phyloP scores from a whole-genome alignment of 2,329 filamentous ascomycete genomes.

The Fusarium ramigenum region DNA sequence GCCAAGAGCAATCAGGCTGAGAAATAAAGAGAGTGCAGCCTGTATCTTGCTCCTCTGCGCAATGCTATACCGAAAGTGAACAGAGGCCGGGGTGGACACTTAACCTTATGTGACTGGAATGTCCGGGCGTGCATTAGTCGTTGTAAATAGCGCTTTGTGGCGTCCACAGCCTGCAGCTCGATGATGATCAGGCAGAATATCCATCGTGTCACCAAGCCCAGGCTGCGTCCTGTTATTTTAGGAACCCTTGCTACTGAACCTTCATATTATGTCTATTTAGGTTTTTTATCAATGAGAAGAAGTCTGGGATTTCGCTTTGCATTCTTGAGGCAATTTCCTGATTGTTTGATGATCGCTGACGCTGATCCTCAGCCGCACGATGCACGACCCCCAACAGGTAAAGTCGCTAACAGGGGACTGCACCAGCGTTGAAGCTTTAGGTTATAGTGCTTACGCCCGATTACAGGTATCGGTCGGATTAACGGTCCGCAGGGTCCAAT shows the following conservation, averaged over 20 bases:
- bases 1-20: not conserved
- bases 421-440: not conserved
- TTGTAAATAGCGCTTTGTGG: not conserved
- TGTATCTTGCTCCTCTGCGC: not conserved
- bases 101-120: not conserved
- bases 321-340: not conserved
- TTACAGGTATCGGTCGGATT: not conserved
- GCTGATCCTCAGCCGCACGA: slow-evolving; percentile 18
- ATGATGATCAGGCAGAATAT: not conserved
- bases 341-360: not conserved
- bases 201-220: not conserved
- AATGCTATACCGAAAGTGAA: not conserved
- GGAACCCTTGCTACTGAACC: fast-evolving
- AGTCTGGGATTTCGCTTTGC: fast-evolving
- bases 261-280: fast-evolving
- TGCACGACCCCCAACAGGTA: not conserved
- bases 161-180: not conserved
- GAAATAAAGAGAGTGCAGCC: not conserved
- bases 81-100: not conserved
- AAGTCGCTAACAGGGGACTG: not conserved
- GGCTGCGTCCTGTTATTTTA: fast-evolving
- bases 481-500: not conserved
- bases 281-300: fast-evolving
- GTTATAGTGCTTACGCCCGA: not conserved
- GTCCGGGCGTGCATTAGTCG: slow-evolving; percentile 6